Percentiles rank a stretch among this genome's conserved stretches.
These are phyloP conservation scores for Sugiyamaella sp. DNA, from an alignment of 1,139 yeast genomes.

Conservation along the genomic window DNA sequence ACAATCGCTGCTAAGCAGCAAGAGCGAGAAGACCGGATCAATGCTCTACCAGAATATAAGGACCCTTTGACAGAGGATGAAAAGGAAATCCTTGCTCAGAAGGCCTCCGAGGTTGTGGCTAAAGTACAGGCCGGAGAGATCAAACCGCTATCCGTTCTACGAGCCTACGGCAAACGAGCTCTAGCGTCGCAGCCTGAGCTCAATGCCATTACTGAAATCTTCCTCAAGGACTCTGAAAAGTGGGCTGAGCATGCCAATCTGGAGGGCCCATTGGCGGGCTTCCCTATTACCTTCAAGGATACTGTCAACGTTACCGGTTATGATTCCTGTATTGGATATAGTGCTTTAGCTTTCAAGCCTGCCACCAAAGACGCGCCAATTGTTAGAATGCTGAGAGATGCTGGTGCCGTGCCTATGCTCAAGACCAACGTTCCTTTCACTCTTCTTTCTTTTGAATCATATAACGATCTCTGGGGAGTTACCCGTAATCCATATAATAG, in stretches of 20 bases:
- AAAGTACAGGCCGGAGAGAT: slow-evolving; percentile 40
- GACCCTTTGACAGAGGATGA: slow-evolving; percentile 43
- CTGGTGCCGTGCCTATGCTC: slow-evolving; percentile 53
- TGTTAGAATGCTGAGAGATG: slow-evolving; percentile 44
- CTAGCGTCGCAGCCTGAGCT: slow-evolving; percentile 41
- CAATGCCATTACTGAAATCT: slow-evolving; percentile 46
- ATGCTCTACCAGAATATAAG: slow-evolving; percentile 36
- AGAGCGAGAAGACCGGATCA: slow-evolving; percentile 43
- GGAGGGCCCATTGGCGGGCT: slow-evolving; percentile 65
- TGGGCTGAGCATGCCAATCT: slow-evolving; percentile 36
- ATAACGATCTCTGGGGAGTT: slow-evolving; percentile 50
- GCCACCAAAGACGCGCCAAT: slow-evolving; percentile 42
- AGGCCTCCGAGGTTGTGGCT: slow-evolving; percentile 38
- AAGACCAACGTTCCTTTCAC: slow-evolving; percentile 56
- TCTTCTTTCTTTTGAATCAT: slow-evolving; percentile 50
- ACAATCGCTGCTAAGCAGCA: slow-evolving; percentile 38
- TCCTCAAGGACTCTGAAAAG: slow-evolving; percentile 44
- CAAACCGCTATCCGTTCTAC: slow-evolving; percentile 40
- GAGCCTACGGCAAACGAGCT: slow-evolving; percentile 47
- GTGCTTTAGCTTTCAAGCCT: slow-evolving; percentile 46
- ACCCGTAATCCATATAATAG: slow-evolving; percentile 48
- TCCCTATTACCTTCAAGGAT: slow-evolving; percentile 65
- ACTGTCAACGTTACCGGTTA: slow-evolving; percentile 54
- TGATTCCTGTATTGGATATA: slow-evolving; percentile 56
- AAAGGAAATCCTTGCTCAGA: slow-evolving; percentile 33